A percentile compares a stretch with the other conserved stretches of the same genome.
Evolutionary conservation across 306 rosid species (phyloP).

Genomic region (Trifolium dubium): DNA sequence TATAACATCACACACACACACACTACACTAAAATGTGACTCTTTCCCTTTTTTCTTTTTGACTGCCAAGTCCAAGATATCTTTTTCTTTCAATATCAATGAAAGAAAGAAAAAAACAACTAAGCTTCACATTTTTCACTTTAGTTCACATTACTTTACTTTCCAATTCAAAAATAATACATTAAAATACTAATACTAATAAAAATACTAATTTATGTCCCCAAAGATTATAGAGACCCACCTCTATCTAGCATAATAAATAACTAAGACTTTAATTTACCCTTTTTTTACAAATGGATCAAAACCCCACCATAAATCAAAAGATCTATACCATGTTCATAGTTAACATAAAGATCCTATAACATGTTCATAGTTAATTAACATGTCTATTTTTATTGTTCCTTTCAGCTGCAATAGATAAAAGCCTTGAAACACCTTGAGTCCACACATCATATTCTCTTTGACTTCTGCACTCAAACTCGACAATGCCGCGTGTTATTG

Average conservation of each 20-base stretch:
- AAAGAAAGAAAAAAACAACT: conserved; percentile 30
- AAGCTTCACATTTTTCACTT: conserved; percentile 57
- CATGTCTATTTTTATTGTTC: conserved; percentile 61
- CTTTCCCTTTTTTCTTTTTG: conserved; percentile 52
- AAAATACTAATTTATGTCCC: conserved; percentile 46
- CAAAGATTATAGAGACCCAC: conserved; percentile 40
- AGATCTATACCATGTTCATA: conserved; percentile 26
- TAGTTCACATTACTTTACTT: conserved; percentile 55
- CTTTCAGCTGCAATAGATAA: conserved; percentile 72
- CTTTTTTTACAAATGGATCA: conserved; percentile 64
- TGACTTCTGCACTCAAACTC: conserved; percentile 92
- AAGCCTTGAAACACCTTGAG: conserved; percentile 92
- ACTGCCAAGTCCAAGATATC: conserved; percentile 72
- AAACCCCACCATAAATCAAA: conserved; percentile 48
- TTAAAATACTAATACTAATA: not conserved
- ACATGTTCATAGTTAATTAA: conserved; percentile 1
- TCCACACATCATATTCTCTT: conserved; percentile 91
- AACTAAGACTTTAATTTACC: conserved; percentile 51
- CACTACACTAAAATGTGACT: conserved; percentile 51
- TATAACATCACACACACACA: conserved; percentile 25
- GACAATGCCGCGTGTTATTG: conserved; percentile 75
- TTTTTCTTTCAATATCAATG: conserved; percentile 55
- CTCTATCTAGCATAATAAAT: conserved; percentile 42
- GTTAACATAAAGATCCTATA: conserved; percentile 24
- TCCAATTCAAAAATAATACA: conserved; percentile 51